Evolutionary conservation across 169 alveolate genomes (phyloP).

Genomic region (Plasmodium malariae): DNA sequence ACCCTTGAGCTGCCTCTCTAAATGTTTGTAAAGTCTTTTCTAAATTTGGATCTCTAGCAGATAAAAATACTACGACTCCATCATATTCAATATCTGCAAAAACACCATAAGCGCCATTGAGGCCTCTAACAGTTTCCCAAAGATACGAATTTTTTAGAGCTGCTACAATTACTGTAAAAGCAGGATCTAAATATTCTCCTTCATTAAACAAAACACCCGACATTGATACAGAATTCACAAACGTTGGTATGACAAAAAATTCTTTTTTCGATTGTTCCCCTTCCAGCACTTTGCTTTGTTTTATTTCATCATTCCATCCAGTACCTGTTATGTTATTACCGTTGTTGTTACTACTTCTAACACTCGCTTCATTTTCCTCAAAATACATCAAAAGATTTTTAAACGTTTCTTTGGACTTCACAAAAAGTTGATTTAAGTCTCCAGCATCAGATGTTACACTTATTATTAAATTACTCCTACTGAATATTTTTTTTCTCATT

Average conservation of each 20-base stretch:
- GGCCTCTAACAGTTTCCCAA: constrained; percentile 84
- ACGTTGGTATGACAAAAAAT: constrained; percentile 80
- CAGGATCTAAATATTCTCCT: constrained; percentile 79
- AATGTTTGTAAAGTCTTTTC: constrained; percentile 68
- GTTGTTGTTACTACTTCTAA: background rate
- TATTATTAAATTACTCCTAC: constrained; percentile 71
- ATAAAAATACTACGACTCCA: constrained; percentile 50
- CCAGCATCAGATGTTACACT: constrained; percentile 80
- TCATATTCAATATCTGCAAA: constrained; percentile 76
- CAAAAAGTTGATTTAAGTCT: constrained; percentile 73
- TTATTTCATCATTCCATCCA: constrained; percentile 75
- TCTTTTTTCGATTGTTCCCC: constrained; percentile 38
- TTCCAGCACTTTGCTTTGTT: constrained; percentile 34
- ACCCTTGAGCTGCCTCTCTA: constrained; percentile 70
- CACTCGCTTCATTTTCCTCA: constrained; percentile 23
- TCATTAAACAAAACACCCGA: constrained; percentile 83
- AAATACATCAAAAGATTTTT: constrained; percentile 42
- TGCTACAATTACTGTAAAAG: constrained; percentile 79
- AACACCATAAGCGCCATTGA: constrained; percentile 87
- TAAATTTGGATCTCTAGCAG: constrained; percentile 75
- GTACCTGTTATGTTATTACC: background rate
- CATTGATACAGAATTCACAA: constrained; percentile 84
- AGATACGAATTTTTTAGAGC: constrained; percentile 79
- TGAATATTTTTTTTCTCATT: constrained; percentile 80
- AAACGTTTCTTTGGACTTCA: constrained; percentile 37